Evolutionary conservation across 345 rosid species (phyloP), one percentile per base, ranked within the genome.

Genomic region (Gossypium rotundifolium): DNA sequence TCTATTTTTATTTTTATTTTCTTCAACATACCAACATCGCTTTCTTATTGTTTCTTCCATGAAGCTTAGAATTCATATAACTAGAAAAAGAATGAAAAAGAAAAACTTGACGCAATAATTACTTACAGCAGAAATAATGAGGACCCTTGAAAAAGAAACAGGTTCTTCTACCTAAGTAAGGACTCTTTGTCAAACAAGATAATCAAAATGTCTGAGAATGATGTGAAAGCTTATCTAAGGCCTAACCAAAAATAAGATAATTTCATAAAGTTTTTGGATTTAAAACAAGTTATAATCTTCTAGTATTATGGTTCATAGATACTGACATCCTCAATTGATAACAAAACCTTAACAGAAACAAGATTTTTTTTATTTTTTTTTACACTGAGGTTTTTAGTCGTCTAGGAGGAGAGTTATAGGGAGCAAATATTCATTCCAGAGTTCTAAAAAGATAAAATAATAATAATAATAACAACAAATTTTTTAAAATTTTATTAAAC

Each of bases 161-260:
- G 58, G 62, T 59, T 23, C 20, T 73, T 70, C 52, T 54, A 74
- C 75, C 68, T 61, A 33, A 44, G 78, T 58, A 74, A 70, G 44
- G 38, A 62, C 70, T 23, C 69, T 78, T 80, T 82, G 78, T 81
- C 84, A 86, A 80, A 23, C 81, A 66, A 74, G 71, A 60, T 68
- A 78, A 82, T 86, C 80, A 80, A 78, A 69, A 65, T 83, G 86
- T 84, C 81, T 75, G 72, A 70, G 78, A 84, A 66, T 76, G 86
- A 85, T 61, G 79, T 49, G 81, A 85, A 74, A 83, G 75, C 79
- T 78, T 77, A 80, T 82, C 81, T 61, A 46, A 46, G 20, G 60
- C 18, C 76, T 58, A 55, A 70, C 58, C 44, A 44, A 52, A 17
- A 68, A 25, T 70, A 53, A 27, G 72, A 59, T 51, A 52, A 59